Evolutionary conservation across 2,329 filamentous ascomycete species (phyloP), one percentile per base, ranked within the genome.

Genomic region (Pseudogymnoascus sp.): DNA sequence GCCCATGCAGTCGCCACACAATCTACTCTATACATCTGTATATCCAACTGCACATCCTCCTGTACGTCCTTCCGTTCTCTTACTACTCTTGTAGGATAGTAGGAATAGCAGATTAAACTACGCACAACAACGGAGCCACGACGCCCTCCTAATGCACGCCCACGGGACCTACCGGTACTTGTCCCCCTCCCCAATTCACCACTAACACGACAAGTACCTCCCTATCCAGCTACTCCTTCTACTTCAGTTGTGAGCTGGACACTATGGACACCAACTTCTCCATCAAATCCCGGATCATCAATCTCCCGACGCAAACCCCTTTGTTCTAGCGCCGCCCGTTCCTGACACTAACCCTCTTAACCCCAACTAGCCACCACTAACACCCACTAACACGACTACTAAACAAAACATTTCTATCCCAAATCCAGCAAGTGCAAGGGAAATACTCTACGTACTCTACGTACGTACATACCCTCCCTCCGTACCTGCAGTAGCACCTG

Each of bases 351-450:
- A 62, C 59, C 39, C 58, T 41, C 60, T 58, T 58, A 62, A 62
- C 59, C 61, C 61, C 58, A 21, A 21, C 42, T 59, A 64, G 55
- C 61, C 39, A 61, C 42, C 63, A 44, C 62, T 21, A 21, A 21
- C 21, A 21, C 39, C 59, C 65, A 27, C 5, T 15, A 27, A 62
- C 21, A 21, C 21, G 2, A 21, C 21, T 21, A 21, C 21, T 21
- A 21, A 21, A 21, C 21, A 21, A 21, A 21, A 21, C 21, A 21
- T 21, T 21, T 21, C 21, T 21, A 21, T 21, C 21, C 21, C 21
- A 21, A 21, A 21, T 21, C 21, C 21, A 21, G 21, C 21, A 21
- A 21, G 21, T 21, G 21, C 21, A 21, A 21, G 21, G 21, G 21
- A 21, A 21, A 21, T 4, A 21, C 21, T 21, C 21, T 21, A 21